phyloP scores from a whole-genome alignment of 345 rosid genomes.

The Hibiscus tridactylites region DNA sequence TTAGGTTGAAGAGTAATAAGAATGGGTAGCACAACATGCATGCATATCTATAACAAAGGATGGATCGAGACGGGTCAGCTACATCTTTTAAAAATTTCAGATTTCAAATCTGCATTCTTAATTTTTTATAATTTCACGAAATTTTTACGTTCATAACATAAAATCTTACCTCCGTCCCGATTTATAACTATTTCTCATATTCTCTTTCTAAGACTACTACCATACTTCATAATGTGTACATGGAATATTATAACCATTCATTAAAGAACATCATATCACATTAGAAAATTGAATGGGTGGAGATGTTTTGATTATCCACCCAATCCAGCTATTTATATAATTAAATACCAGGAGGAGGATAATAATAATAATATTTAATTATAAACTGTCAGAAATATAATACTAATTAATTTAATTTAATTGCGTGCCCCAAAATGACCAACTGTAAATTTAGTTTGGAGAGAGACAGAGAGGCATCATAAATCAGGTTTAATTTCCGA shows the following conservation, averaged over 20 bases:
- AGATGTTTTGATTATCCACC: no score
- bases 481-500: constrained; percentile 6
- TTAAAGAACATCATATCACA: background rate
- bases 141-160: no score
- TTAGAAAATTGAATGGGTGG: background rate
- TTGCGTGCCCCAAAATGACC: background rate
- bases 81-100: no score
- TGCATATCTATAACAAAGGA: background rate
- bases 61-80: background rate
- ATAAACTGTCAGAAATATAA: no score
- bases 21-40: background rate
- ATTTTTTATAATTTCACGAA: no score
- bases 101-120: no score
- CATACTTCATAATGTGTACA: background rate
- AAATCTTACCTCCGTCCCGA: no score
- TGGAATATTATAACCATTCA: background rate
- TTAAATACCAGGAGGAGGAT: no score
- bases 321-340: no score
- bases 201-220: background rate
- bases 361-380: no score
- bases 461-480: background rate
- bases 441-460: no score
- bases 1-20: constrained; percentile 9
- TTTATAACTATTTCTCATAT: no score
- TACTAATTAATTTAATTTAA: background rate